Evolutionary conservation across 2,329 filamentous ascomycete species (phyloP).

Genomic region (Trichophyton rubrum): DNA sequence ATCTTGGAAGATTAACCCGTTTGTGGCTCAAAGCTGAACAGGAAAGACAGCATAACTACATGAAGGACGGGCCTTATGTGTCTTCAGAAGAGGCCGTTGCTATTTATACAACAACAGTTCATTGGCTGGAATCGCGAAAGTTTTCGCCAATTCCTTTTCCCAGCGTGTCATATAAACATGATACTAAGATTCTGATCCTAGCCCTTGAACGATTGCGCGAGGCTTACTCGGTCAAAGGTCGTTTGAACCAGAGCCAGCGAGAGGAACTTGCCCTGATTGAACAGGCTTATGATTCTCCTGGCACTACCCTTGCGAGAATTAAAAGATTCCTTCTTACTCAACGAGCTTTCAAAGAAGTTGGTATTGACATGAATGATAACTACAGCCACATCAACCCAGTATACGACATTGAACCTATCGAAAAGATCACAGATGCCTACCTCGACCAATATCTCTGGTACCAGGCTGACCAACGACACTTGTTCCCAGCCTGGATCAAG

Average conservation of each 20-base stretch:
- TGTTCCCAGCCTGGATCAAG: slow-evolving; percentile 99
- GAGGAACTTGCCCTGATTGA: slow-evolving; percentile 95
- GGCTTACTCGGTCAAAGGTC: slow-evolving; percentile 93
- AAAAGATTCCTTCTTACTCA: slow-evolving; percentile 96
- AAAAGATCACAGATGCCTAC: slow-evolving; percentile 98
- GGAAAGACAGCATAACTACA: slow-evolving; percentile 96
- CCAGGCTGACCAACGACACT: slow-evolving; percentile 88
- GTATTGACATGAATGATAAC: slow-evolving; percentile 99
- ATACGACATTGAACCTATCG: slow-evolving; percentile 96
- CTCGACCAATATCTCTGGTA: slow-evolving; percentile 99
- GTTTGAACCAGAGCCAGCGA: slow-evolving; percentile 92
- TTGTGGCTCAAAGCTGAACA: slow-evolving; percentile 98
- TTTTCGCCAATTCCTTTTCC: slow-evolving; percentile 98
- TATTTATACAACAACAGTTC: slow-evolving; percentile 96
- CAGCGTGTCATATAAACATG: slow-evolving; percentile 97
- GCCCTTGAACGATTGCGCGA: slow-evolving; percentile 86
- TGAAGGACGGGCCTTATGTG: slow-evolving; percentile 97
- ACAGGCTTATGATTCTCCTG: slow-evolving; percentile 94
- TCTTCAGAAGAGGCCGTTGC: slow-evolving; percentile 97
- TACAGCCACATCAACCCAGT: slow-evolving; percentile 98
- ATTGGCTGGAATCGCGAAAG: slow-evolving; percentile 96
- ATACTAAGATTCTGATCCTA: slow-evolving; percentile 95
- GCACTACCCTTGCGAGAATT: slow-evolving; percentile 88
- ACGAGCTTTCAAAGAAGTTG: slow-evolving; percentile 96
- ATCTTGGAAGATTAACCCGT: slow-evolving; percentile 82